Base-by-base conservation (phyloP, 768 basidiomycete species). In the Gautieria morchelliformis region DNA sequence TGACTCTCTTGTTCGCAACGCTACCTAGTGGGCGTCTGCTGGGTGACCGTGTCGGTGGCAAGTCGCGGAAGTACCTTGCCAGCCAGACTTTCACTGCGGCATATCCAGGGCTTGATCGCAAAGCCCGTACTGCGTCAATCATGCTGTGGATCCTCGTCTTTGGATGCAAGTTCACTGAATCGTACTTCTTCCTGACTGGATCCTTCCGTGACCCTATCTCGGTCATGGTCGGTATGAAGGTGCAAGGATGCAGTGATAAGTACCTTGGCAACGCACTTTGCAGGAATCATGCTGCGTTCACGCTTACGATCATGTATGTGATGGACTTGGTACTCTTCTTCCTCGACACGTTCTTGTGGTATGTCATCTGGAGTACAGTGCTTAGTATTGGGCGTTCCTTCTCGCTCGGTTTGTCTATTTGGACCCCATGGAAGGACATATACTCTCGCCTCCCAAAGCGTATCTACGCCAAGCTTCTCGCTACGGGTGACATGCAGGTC, bases 281-380 rank as follows among this genome's bases (percentile, higher is more conserved):
- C 74, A 77, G 82, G 39, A 93, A 96, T 66, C 96, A 99, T 59
- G 89, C 96, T 41, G 82, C 87, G 0, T 99, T 98, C 73, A 86
- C 96, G 0, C 81, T 99, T 59, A 77, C 94, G 41, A 93, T 97
- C 78, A 99, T 98, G 95, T 98, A 95, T 75, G 70, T 96, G 71
- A 98, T 99, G 96, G 96, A 99, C 68, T 73, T 99, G 62, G 78
- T 91, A 58, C 77, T 99, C 63, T 99, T 98, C 84, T 99, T 99
- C 83, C 75, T 99, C 74, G 96, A 99, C 78, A 99, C 96, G 47
- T 99, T 97, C 78, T 75, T 99, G 46, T 99, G 96, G 96, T 99
- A 96, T 75, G 92, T 98, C 75, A 93, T 97, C 69, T 97, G 95
- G 95, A 82, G 93, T 65, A 93, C 95, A 61, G 86, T 95, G 64